Base-by-base conservation (phyloP, 768 basidiomycete species). In the Sporobolomyces roseus region DNA sequence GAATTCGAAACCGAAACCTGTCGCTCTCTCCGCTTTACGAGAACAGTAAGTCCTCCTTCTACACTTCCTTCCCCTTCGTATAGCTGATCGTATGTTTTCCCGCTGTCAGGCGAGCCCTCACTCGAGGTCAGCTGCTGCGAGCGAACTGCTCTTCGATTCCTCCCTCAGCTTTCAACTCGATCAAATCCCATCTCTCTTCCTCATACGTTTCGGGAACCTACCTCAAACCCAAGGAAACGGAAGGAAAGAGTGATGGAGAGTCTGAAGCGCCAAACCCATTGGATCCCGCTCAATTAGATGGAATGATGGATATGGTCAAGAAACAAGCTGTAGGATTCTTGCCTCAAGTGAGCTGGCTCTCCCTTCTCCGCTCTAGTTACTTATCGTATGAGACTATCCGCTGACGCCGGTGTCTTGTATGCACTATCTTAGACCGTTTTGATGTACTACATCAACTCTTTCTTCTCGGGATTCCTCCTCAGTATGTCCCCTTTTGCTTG, bases 241-340 rank as follows among this genome's bases (percentile, higher is more conserved):
- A 86, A 84, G 78, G 79, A 49, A 81, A 83, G 54, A 87, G 75
- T 21, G 58, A 14, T 13, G 65, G 75, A 3, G 73, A 76, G 23
- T 75, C 45, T 0, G 62, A 66, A 6, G 25, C 53, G 73, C 82
- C 82, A 38, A 75, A 77, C 45, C 79, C 85, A 0, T 75, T 83
- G 33, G 62, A 68, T 27, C 70, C 65, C 7, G 60, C 58, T 1
- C 27, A 21, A 41, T 61, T 64, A 58, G 71, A 72, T 4, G 90
- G 90, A 45, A 93, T 97, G 91, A 94, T 97, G 93, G 85, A 91
- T 16, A 91, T 91, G 41, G 90, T 99, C 88, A 97, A 97, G 83
- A 97, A 94, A 25, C 96, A 99, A 80, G 91, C 91, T 84, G 92
- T 97, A 55, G 93, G 96, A 90, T 97, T 98, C 90, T 89, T 94